These are phyloP conservation scores for Cladosporium sp. DNA, from an alignment of 2,329 filamentous ascomycete species.

Conservation along the genomic window DNA sequence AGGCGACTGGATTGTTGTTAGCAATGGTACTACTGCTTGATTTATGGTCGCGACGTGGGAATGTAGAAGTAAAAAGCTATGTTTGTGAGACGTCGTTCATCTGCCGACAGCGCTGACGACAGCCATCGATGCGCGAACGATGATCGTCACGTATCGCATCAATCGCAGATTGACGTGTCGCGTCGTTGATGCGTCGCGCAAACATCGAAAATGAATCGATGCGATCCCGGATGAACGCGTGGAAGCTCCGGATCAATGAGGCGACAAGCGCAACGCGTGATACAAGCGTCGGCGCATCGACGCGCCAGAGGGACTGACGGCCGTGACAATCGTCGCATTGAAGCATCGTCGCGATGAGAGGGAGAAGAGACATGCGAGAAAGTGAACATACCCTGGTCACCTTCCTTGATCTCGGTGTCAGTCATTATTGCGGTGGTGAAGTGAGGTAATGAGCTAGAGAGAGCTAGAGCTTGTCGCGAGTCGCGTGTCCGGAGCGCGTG, in stretches of 20 bases:
- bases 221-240: too few species aligned
- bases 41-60: background rate
- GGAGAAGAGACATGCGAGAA: background rate
- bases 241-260: too few species aligned
- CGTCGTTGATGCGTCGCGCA: too few species aligned
- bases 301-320: conserved; percentile 14
- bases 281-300: conserved; percentile 11
- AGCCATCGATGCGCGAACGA: background rate
- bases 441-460: conserved; percentile 12
- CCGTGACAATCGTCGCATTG: background rate
- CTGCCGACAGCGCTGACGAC: background rate
- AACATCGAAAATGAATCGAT: too few species aligned
- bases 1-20: conserved; percentile 49
- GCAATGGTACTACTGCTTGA: background rate
- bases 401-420: conserved; percentile 46
- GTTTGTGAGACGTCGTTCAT: background rate
- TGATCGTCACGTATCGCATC: background rate
- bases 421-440: conserved; percentile 34
- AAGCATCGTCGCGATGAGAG: conserved; percentile 10
- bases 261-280: background rate
- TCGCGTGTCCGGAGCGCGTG: too few species aligned
- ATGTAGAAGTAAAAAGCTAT: too few species aligned
- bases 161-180: too few species aligned
- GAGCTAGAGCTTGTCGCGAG: too few species aligned
- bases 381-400: conserved; percentile 31